Evolutionary conservation across 306 rosid genomes (phyloP).

Genomic region (Quercus mongolica): DNA sequence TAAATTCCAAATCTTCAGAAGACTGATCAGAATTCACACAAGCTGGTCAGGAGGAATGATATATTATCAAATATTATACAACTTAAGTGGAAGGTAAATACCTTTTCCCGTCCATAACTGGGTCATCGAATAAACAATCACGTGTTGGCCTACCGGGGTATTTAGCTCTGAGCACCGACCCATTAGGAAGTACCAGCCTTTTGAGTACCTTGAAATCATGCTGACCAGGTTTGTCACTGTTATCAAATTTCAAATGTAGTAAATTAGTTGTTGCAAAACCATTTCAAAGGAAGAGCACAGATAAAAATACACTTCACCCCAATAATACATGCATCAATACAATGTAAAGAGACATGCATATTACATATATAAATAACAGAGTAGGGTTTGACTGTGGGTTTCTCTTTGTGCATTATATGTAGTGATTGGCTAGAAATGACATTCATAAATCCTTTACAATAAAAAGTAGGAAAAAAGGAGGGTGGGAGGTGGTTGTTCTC

Average conservation of each 20-base stretch:
- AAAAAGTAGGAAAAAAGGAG: neutral
- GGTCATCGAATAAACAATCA: conserved; percentile 41
- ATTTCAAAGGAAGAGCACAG: neutral
- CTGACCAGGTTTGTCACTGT: conserved; percentile 46
- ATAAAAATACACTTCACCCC: neutral
- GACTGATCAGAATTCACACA: conserved; percentile 15
- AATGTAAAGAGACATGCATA: neutral
- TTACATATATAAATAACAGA: neutral
- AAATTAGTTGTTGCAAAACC: neutral
- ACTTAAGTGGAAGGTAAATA: neutral
- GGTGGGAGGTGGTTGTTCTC: neutral
- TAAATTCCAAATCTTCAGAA: conserved; percentile 47
- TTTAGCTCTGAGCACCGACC: conserved; percentile 37
- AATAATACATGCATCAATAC: neutral
- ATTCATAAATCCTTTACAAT: neutral
- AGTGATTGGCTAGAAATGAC: neutral
- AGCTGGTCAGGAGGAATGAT: neutral
- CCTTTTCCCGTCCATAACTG: conserved; percentile 40
- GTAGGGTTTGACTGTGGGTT: neutral
- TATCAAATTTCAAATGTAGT: neutral
- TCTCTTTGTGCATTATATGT: neutral
- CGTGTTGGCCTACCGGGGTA: conserved; percentile 39
- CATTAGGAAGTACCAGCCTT: conserved; percentile 39
- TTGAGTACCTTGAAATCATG: conserved; percentile 37
- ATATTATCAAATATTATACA: neutral